A percentile compares a stretch with the other conserved stretches of the same genome.
Evolutionary conservation across 257 asterid genomes (phyloP).

Genomic region (Penstemon newberryi): DNA sequence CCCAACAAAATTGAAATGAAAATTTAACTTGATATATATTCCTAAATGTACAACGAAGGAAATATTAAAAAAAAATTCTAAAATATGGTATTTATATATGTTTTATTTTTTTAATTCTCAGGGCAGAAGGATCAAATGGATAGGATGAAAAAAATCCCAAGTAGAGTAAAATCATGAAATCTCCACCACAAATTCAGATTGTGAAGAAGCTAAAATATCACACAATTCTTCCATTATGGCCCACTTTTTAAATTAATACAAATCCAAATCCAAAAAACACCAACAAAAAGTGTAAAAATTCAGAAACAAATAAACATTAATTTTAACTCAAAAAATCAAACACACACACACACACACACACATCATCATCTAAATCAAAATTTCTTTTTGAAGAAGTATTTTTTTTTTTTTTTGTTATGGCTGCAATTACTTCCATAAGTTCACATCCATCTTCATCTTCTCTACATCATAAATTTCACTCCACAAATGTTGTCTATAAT

Average conservation of each 20-base stretch:
- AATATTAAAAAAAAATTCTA: too few relatives aligned
- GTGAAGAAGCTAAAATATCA: conserved; percentile 49
- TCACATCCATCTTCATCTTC: conserved; percentile 44
- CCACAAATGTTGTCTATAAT: conserved; percentile 31
- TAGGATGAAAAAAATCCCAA: conserved; percentile 48
- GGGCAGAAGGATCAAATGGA: conserved; percentile 38
- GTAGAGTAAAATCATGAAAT: conserved; percentile 29
- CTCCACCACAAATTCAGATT: conserved; percentile 71
- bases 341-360: background rate
- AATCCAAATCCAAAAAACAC: conserved; percentile 7
- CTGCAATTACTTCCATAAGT: conserved; percentile 52
- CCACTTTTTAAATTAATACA: conserved; percentile 31
- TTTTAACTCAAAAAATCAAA: conserved; percentile 16
- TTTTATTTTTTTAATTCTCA: too few relatives aligned
- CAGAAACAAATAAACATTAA: background rate
- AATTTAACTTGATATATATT: too few relatives aligned
- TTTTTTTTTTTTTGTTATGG: conserved; percentile 39
- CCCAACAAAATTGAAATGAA: too few relatives aligned
- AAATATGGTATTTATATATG: too few relatives aligned
- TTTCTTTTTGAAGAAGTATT: conserved; percentile 10
- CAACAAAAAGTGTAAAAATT: conserved; percentile 6
- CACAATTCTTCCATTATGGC: conserved; percentile 31
- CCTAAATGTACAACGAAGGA: too few relatives aligned
- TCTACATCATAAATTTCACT: conserved; percentile 38
- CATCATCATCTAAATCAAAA: conserved; percentile 1